Evolutionary conservation across 2,329 filamentous ascomycete species (phyloP), one percentile per base, ranked within the genome.

Genomic region (Phaeophleospora eucalypticola): DNA sequence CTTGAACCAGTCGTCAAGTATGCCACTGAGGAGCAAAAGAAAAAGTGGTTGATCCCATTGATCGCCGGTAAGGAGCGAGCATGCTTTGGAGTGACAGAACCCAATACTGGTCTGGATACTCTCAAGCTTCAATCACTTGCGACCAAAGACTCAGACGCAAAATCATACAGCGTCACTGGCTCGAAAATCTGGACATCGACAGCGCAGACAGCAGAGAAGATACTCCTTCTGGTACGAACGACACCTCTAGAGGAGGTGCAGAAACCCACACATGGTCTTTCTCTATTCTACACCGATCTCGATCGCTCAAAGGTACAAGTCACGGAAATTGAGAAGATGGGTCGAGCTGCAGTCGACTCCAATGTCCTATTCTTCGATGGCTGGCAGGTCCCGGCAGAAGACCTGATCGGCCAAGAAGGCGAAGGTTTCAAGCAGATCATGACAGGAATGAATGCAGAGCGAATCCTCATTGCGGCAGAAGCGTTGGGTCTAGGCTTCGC

Each of bases 401-500:
- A 73, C 44, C 59, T 66, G 24, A 68, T 74, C 7, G 71, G 71
- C 0, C 51, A 63, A 9, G 71, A 74, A 54, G 65, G 69, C 16
- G 64, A 71, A 6, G 71, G 71, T 1, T 74, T 74, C 56, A 71
- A 71, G 49, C 67, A 71, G 58, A 72, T 89, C 37, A 76, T 89
- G 18, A 83, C 88, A 58, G 85, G 86, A 2, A 87, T 89, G 83
- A 89, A 89, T 54, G 85, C 86, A 0, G 86, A 89, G 64, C 75
- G 86, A 2, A 87, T 85, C 60, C 75, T 89, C 0, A 70, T 89
- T 80, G 8, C 68, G 83, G 20, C 71, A 73, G 46, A 80, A 73
- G 72, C 72, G 2, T 54, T 75, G 1, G 72, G 72, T 0, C 61
- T 74, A 0, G 72, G 72, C 0, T 74, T 66, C 51, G 71, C 68